Evolutionary conservation across 2,329 filamentous ascomycete species (phyloP), one percentile per base, ranked within the genome.

Genomic region (Parasarocladium wereldwijsianum): DNA sequence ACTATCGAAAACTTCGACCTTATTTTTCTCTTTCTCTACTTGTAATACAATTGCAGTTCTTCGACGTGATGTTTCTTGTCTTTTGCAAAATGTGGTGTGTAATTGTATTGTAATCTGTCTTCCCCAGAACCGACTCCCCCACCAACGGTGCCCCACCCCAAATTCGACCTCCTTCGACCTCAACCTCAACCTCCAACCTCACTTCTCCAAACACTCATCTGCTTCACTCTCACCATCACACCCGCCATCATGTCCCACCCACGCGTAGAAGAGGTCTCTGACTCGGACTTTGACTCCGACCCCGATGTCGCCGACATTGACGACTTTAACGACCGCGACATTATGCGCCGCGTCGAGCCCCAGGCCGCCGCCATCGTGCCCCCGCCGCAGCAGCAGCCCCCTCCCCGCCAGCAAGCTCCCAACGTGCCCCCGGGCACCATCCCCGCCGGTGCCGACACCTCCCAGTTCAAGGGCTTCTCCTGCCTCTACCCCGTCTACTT

Each of bases 401-500:
- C 30, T 26, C 37, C 28, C 43, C 32, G 35, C 32, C 39, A 35
- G 35, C 36, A 39, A 29, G 43, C 43, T 34, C 40, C 39, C 34
- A 50, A 44, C 26, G 52, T 49, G 30, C 49, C 46, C 33, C 35
- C 41, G 10, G 35, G 38, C 14, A 40, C 37, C 16, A 38, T 49
- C 35, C 42, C 51, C 43, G 38, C 50, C 40, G 45, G 47, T 12
- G 54, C 60, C 40, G 61, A 72, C 50, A 57, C 66, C 30, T 49
- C 58, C 39, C 57, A 63, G 43, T 77, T 83, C 53, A 81, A 78
- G 47, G 62, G 73, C 55, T 93, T 76, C 61, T 80, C 90, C 54
- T 87, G 83, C 55, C 66, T 98, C 16, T 98, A 98, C 60, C 87
- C 90, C 0, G 61, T 96, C 35, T 98, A 98, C 66, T 98, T 98